Base-by-base conservation (phyloP, 768 basidiomycete species). In the Coprinopsis cinerea region DNA sequence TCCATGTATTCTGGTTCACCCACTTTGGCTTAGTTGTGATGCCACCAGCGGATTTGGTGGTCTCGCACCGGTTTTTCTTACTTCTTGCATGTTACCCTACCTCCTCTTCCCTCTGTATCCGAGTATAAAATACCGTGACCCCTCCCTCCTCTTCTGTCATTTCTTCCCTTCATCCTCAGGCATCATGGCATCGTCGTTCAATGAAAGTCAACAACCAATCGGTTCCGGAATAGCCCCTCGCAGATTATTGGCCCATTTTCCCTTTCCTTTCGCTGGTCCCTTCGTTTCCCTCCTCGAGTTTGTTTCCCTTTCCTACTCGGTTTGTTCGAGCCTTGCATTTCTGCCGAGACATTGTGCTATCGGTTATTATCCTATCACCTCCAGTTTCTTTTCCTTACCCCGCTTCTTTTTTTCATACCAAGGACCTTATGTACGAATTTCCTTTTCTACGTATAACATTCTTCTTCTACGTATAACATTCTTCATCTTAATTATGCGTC, bases 341-440 rank as follows among this genome's bases (percentile, higher is more conserved):
- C 24, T 35, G 17, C 20, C 1, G 28, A 9, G 27, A n/a, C 44
- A 10, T 25, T 44, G 2, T 26, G 22, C 14, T 26, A 24, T 28
- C 42, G 20, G 1, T 24, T 26, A 32, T 32, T 17, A 42, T 51
- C 36, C 26, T 40, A 48, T 34, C 46, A 18, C 36, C n/a, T 49
- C 42, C 28, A 22, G 9, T 32, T 39, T 24, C 36, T 24, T 36
- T 23, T 7, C 35, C 24, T 40, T 27, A 26, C 25, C 35, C 22
- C 35, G 22, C 44, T 32, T 39, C 20, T 27, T 44, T 41, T 28
- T 49, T n/a, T 30, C 44, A 49, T 49, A 49, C 48, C 48, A 49
- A 18, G 40, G 48, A 49, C 36, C 36, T 18, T 44, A 15, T 40
- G 24, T 49, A 18, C 25, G 18, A 20, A 14, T 28, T 27, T 43